phyloP scores from a whole-genome alignment of 1,139 yeast species.

The Protomyces arabidopsidicola region DNA sequence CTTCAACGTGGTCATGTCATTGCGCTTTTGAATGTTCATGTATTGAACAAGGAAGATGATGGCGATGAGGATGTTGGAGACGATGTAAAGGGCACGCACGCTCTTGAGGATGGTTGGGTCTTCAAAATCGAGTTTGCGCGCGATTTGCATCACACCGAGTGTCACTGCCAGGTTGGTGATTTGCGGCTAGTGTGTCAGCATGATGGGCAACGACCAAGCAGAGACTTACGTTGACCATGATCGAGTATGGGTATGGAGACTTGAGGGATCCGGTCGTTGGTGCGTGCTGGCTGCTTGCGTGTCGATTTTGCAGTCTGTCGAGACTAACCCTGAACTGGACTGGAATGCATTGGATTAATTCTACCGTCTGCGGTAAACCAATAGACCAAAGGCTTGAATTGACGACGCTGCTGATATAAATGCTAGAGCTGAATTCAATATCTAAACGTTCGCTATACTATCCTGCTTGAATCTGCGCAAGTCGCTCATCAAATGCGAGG shows the following conservation, averaged over 20 bases:
- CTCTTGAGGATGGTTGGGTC: conserved; percentile 69
- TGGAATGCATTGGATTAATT: too few species aligned
- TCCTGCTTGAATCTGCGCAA: background rate
- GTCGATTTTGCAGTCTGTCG: background rate
- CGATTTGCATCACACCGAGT: conserved; percentile 96
- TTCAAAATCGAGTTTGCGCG: conserved; percentile 85
- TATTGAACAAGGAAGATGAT: conserved; percentile 48
- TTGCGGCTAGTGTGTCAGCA: background rate
- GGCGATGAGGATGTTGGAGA: conserved; percentile 64
- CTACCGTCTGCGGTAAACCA: too few species aligned
- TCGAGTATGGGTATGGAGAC: background rate
- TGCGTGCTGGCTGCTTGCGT: background rate
- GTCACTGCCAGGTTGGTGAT: conserved; percentile 66
- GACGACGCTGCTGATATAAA: too few species aligned
- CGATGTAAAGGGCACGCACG: conserved; percentile 67
- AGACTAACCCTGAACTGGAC: background rate
- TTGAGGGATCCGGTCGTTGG: too few species aligned
- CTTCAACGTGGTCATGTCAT: conserved; percentile 78
- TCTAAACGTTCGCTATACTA: background rate
- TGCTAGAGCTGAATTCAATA: background rate
- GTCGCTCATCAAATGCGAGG: background rate
- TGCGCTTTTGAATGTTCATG: conserved; percentile 7
- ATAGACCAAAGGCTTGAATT: too few species aligned
- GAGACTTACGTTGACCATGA: background rate
- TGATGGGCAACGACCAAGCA: background rate